These are phyloP conservation scores for Puccinia hordei DNA, from an alignment of 1,284 basidiomycete genomes.

Conservation along the genomic window DNA sequence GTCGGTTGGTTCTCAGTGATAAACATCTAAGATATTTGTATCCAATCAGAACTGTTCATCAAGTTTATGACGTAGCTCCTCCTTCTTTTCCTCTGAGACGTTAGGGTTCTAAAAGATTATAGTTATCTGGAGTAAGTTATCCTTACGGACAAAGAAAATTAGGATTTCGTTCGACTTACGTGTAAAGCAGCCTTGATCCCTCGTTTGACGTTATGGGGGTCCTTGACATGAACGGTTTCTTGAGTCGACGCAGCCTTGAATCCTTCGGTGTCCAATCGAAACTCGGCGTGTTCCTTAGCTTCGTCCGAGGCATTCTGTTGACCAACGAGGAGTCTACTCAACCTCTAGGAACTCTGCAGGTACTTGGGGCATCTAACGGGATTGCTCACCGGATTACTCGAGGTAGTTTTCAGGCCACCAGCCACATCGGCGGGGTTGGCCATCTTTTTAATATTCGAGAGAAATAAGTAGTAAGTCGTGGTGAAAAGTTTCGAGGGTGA, in stretches of 20 bases:
- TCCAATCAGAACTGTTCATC: no score
- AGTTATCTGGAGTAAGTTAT: not conserved
- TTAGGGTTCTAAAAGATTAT: conserved; percentile 24
- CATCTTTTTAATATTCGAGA: conserved; percentile 44
- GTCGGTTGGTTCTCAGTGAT: no score
- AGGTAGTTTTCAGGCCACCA: conserved; percentile 45
- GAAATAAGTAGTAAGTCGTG: conserved; percentile 48
- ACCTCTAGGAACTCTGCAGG: not conserved
- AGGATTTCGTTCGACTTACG: conserved; percentile 9
- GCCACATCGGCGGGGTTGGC: conserved; percentile 31
- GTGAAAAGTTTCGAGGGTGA: not conserved
- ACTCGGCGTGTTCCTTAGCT: conserved; percentile 32
- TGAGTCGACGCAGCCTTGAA: not conserved
- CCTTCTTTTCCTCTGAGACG: no score
- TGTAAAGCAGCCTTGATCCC: conserved; percentile 42
- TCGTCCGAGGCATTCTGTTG: conserved; percentile 43
- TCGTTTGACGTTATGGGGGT: conserved; percentile 28
- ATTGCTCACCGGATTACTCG: conserved; percentile 35
- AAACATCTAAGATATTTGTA: no score
- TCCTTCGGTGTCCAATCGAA: conserved; percentile 33
- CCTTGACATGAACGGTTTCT: not conserved
- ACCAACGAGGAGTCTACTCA: not conserved
- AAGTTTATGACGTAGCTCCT: no score
- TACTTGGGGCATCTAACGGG: not conserved
- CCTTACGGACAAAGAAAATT: not conserved